These are phyloP conservation scores for Podospora tetraspora DNA, from an alignment of 495 filamentous ascomycete species.

Conservation along the genomic window DNA sequence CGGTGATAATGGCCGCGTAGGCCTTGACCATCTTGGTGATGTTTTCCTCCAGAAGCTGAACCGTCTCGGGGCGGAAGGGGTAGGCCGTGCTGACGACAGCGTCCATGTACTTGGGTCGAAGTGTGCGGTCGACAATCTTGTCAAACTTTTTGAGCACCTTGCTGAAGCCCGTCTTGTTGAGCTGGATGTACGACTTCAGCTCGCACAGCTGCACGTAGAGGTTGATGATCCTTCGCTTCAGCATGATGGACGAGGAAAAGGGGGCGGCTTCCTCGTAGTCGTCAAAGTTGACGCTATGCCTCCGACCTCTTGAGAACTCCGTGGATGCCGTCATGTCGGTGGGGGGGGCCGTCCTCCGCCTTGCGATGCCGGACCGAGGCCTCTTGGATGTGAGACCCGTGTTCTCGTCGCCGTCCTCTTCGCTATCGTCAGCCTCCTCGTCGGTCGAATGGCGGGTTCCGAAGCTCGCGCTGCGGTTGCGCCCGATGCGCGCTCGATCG, in stretches of 20 bases:
- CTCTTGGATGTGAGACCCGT: slow-evolving; percentile 45
- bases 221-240: slow-evolving; percentile 85
- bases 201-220: slow-evolving; percentile 93
- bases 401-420: slow-evolving; percentile 65
- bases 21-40: slow-evolving; percentile 67
- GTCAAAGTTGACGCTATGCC: slow-evolving; percentile 59
- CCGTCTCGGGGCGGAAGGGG: slow-evolving; percentile 68
- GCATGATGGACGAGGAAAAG: slow-evolving; percentile 73
- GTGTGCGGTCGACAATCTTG: slow-evolving; percentile 79
- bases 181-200: slow-evolving; percentile 88
- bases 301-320: slow-evolving; percentile 41
- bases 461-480: slow-evolving; percentile 32
- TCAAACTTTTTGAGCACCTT: slow-evolving; percentile 99
- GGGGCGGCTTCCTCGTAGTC: slow-evolving; percentile 72
- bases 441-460: slow-evolving; percentile 44
- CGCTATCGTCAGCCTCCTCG: slow-evolving; percentile 48
- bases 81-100: slow-evolving; percentile 65
- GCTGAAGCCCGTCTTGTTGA: slow-evolving; percentile 92
- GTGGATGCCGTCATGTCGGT: slow-evolving; percentile 54
- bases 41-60: slow-evolving; percentile 61
- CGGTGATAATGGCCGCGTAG: slow-evolving; percentile 76
- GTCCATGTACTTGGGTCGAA: slow-evolving; percentile 71
- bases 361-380: slow-evolving; percentile 28
- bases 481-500: background rate
- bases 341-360: slow-evolving; percentile 34